Evolutionary conservation across 345 rosid genomes (phyloP).

Genomic region (rapeseed (Brassica napus)): Da-Ae NC_063449.1:40677001-40677500

Average conservation of each 20-base stretch:
- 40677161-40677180: background rate
- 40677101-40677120: background rate
- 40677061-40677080: background rate
- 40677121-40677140: background rate
- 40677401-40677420: conserved; percentile 40
- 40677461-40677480: conserved; percentile 55
- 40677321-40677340: conserved; percentile 19
- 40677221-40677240: background rate
- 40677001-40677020: background rate
- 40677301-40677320: conserved; percentile 18
- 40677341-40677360: background rate
- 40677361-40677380: conserved; percentile 10
- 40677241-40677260: conserved; percentile 5
- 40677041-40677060: background rate
- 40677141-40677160: background rate
- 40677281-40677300: conserved; percentile 28
- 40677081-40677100: background rate
- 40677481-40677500: background rate
- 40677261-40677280: conserved; percentile 21
- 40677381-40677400: conserved; percentile 25
- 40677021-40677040: background rate
- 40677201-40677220: background rate
- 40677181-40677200: conserved; percentile 13
- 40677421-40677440: conserved; percentile 58
- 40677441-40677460: conserved; percentile 52